These are phyloP conservation scores for Colletotrichum melonis DNA, from an alignment of 2,329 filamentous ascomycete species.

Conservation along the genomic window DNA sequence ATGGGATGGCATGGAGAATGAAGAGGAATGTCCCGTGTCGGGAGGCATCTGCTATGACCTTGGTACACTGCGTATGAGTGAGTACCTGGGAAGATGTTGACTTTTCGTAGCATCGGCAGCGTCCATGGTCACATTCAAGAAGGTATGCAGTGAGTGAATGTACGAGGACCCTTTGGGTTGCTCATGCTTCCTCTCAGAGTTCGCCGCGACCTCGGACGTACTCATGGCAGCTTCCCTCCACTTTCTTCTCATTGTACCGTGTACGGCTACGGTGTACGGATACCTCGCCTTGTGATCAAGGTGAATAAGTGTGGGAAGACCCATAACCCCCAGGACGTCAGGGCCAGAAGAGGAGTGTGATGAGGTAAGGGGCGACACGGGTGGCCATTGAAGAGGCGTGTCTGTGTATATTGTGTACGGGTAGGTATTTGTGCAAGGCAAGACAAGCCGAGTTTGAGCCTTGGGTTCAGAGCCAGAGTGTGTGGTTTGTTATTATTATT, in stretches of 20 bases:
- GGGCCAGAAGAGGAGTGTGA: background rate
- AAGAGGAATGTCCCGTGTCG: background rate
- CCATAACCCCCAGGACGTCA: no score
- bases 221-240: background rate
- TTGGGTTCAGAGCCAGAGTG: background rate
- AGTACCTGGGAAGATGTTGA: background rate
- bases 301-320: background rate
- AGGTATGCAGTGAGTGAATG: no score
- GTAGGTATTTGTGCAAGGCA: background rate
- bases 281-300: background rate
- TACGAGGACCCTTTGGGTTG: no score
- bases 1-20: conserved; percentile 5
- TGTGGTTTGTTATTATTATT: background rate
- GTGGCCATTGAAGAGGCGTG: background rate
- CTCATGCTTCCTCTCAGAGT: no score
- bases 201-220: background rate
- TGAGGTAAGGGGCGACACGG: background rate
- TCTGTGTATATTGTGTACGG: no score
- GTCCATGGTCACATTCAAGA: background rate
- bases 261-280: background rate
- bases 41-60: background rate
- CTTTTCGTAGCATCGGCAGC: background rate
- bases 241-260: no score
- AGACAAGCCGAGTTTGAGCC: background rate
- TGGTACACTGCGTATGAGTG: no score